These are phyloP conservation scores for Sclerotinia nivalis DNA, from an alignment of 2,329 filamentous ascomycete genomes.

Conservation along the genomic window DNA sequence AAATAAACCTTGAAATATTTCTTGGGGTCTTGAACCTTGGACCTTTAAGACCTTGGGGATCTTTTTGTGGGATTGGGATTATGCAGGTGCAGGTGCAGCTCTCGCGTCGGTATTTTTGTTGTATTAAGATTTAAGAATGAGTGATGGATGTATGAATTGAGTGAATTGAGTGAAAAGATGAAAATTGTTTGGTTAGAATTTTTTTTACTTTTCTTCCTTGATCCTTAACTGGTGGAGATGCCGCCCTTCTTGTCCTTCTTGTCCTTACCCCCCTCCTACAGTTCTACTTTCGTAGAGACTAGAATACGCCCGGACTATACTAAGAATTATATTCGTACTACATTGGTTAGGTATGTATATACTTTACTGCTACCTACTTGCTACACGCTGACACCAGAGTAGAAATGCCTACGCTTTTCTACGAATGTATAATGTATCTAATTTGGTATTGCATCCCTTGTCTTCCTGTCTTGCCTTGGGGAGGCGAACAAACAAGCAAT, in stretches of 20 bases:
- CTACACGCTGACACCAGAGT: neutral
- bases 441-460: neutral
- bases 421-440: neutral
- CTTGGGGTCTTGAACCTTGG: neutral
- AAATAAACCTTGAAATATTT: neutral
- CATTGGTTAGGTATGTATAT: neutral
- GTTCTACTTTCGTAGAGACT: neutral
- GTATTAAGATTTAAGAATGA: neutral
- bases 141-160: neutral
- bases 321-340: neutral
- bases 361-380: neutral
- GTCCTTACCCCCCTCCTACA: neutral
- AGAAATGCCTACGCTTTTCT: neutral
- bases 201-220: neutral
- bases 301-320: neutral
- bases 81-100: conserved; percentile 3
- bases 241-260: neutral
- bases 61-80: neutral
- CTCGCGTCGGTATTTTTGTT: conserved; percentile 7
- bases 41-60: neutral
- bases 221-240: conserved; percentile 1
- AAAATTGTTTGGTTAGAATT: conserved; percentile 2
- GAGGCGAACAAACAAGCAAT: neutral
- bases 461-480: too few species aligned
- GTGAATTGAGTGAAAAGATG: neutral